A percentile compares a stretch with the other conserved stretches of the same genome.
Evolutionary conservation across 106 monocot species (phyloP).

Genomic region (Allium cepa): DNA sequence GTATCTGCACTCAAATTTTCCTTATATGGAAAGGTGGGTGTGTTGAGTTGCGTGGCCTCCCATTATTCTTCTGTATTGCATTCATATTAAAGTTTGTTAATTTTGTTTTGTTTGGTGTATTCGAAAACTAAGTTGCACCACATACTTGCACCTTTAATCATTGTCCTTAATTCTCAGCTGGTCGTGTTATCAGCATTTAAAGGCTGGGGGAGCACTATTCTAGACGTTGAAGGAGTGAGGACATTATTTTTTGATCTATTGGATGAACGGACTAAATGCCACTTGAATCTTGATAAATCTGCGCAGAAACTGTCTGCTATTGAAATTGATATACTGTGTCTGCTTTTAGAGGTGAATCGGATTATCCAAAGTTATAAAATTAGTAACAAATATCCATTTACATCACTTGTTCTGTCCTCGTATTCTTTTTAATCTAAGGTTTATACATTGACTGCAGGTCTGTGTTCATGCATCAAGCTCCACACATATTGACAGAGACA

Average conservation of each 20-base stretch:
- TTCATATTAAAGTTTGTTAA: neutral
- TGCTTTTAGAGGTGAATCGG: conserved; percentile 64
- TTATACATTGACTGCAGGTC: conserved; percentile 26
- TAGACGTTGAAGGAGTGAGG: conserved; percentile 41
- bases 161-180: conserved; percentile 30
- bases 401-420: neutral
- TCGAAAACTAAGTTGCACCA: neutral
- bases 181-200: conserved; percentile 52
- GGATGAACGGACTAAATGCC: conserved; percentile 26
- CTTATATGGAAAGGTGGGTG: conserved; percentile 72
- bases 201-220: conserved; percentile 46
- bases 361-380: no score
- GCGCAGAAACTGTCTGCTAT: conserved; percentile 25
- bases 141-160: neutral
- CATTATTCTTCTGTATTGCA: neutral
- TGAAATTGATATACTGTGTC: conserved; percentile 66
- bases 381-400: no score
- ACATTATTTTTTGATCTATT: conserved; percentile 47
- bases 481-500: conserved; percentile 18
- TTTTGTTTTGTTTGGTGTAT: neutral
- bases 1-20: conserved; percentile 49
- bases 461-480: conserved; percentile 18
- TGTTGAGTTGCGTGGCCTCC: neutral
- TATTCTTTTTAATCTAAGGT: neutral
- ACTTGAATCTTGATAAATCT: conserved; percentile 5